phyloP scores from a whole-genome alignment of 371 early-diverging fungal genomes.

The Syncephalastrum contaminatum region DNA sequence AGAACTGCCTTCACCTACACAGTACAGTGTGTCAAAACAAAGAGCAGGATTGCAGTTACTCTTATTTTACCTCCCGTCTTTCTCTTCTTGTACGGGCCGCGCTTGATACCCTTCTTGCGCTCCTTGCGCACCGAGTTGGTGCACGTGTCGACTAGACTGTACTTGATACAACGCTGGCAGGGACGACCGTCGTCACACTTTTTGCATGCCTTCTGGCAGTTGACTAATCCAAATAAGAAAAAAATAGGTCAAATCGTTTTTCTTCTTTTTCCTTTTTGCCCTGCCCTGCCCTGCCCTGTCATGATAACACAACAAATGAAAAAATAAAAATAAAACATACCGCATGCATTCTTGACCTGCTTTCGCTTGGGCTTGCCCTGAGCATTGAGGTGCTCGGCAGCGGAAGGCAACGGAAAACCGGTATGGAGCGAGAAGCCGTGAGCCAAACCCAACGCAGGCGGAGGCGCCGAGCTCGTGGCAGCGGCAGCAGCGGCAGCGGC shows the following conservation, averaged over 20 bases:
- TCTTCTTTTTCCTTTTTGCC: conserved; percentile 1
- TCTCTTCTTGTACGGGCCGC: conserved; percentile 79
- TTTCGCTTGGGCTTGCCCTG: conserved; percentile 45
- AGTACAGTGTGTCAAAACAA: background rate
- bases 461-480: no score
- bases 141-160: conserved; percentile 72
- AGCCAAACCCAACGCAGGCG: no score
- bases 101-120: conserved; percentile 80
- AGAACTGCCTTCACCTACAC: conserved; percentile 17
- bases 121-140: conserved; percentile 81
- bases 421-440: no score
- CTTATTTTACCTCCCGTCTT: conserved; percentile 16
- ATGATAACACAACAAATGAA: background rate
- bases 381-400: background rate
- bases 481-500: no score
- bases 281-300: background rate
- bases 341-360: conserved; percentile 87
- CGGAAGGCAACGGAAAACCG: no score
- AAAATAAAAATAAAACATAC: conserved; percentile 32
- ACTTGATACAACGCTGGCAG: conserved; percentile 81
- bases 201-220: conserved; percentile 92
- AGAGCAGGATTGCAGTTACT: no score
- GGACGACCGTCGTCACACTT: conserved; percentile 90
- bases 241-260: conserved; percentile 5
- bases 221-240: conserved; percentile 45